Conservation (phyloP, 106 monocot species). For the Hemerocallis citrina region DNA sequence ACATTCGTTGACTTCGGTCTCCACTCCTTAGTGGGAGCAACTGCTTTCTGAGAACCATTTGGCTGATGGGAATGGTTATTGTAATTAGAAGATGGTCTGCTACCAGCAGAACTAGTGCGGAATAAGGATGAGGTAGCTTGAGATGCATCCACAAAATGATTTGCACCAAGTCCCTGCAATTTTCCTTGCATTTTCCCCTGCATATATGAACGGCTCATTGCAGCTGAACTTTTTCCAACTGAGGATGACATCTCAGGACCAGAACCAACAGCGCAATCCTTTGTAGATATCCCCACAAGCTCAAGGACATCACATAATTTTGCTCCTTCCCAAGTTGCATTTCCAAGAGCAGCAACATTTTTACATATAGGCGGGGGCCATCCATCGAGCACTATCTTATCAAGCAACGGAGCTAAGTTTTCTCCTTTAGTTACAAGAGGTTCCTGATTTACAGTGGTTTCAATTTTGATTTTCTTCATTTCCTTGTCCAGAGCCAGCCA, state of each 20-base stretch:
- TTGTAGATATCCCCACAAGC: too few species aligned
- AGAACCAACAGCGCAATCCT: too few species aligned
- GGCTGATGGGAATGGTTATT: conserved; percentile 29
- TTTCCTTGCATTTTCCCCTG: conserved; percentile 21
- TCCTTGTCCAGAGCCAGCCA: conserved; percentile 98
- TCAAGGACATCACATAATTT: too few species aligned
- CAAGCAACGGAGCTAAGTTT: too few species aligned
- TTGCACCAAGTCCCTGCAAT: conserved; percentile 17
- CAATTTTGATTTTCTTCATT: too few species aligned
- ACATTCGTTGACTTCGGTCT: conserved; percentile 66
- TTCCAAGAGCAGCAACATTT: too few species aligned
- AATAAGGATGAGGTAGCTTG: conserved; percentile 18
- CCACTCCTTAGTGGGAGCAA: conserved; percentile 67
- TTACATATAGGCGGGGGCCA: too few species aligned
- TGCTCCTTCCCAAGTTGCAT: too few species aligned
- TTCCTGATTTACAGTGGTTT: too few species aligned
- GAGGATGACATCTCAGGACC: conserved; percentile 6
- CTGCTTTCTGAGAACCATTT: conserved; percentile 40
- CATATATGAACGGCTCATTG: conserved; percentile 1
- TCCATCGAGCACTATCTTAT: too few species aligned
- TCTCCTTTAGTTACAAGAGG: too few species aligned
- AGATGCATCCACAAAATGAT: conserved; percentile 6
- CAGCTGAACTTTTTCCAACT: conserved; percentile 10
- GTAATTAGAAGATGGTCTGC: conserved; percentile 44
- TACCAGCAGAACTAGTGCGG: conserved; percentile 23